Base-by-base conservation (phyloP, 2,329 filamentous ascomycete genomes). In the Calcarisporium arbuscula region DNA sequence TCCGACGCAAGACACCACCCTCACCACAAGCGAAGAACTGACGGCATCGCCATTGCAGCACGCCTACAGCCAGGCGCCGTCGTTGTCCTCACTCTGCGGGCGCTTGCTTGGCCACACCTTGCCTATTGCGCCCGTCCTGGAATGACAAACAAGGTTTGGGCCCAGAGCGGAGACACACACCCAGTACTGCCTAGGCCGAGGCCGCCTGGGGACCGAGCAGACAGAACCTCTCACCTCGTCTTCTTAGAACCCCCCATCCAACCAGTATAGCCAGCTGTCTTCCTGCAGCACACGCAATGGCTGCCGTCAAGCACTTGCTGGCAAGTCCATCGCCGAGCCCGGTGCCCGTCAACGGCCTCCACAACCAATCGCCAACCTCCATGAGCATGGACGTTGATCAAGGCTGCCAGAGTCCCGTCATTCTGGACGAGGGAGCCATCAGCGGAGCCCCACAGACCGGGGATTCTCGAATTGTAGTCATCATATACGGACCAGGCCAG, bases 401-500 rank as follows among this genome's bases (percentile, higher is more conserved):
- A 35, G 46, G 52, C 18, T 54, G 53, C 25, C 53, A 59, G 30
- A 56, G 55, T 25, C 56, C 56, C 25, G 45, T 48, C 11, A 49
- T 58, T 41, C 45, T 54, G 18, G 59, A 56, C 26, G 59, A 60
- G n/a, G 53, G 57, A 32, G 61, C 57, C 18, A 62, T 68, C 38
- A 64, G 62, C 39, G 68, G 64, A 32, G 64, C 64, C 5, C 61
- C 72, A 7, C 62, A 65, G 40, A 60, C 55, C 23, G 77, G 75
- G 18, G 76, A 80, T 46, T 65, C 65, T 8, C 67, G 77, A 36
- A 77, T 72, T 31, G 74, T 77, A 19, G 72, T 78, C 21, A 77
- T 92, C 40, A 60, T 90, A 14, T 86, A 82, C 56, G 78, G 81
- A 9, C 67, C 67, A 16, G 80, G 76, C 14, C 83, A 90, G 54